These are phyloP conservation scores for Sporisorium reilianum DNA, from an alignment of 1,284 basidiomycete species.

Conservation along the genomic window DNA sequence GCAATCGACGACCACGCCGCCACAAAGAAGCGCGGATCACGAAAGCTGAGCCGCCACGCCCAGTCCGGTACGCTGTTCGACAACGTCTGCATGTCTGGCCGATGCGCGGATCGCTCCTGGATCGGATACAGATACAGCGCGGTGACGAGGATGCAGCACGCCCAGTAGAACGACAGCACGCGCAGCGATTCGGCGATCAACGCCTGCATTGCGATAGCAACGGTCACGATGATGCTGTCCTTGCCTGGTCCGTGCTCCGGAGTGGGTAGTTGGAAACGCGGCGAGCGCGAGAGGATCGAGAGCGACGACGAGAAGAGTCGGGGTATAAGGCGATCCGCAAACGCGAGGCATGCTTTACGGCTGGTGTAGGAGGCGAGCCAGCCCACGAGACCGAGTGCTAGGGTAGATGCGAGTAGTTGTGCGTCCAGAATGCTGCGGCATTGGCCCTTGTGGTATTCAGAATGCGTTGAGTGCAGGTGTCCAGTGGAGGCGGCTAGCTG, in stretches of 20 bases:
- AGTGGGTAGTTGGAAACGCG: conserved; percentile 21
- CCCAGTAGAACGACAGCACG: conserved; percentile 47
- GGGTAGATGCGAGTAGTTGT: conserved; percentile 32
- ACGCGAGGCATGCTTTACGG: conserved; percentile 38
- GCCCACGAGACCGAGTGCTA: conserved; percentile 36
- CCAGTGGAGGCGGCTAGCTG: background rate
- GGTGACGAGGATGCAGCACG: conserved; percentile 47
- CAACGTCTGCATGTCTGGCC: background rate
- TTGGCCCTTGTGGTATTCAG: conserved; percentile 29
- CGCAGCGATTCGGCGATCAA: conserved; percentile 39
- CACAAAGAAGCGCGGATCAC: conserved; percentile 47
- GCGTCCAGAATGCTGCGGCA: conserved; percentile 39
- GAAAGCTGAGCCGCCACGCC: conserved; percentile 45
- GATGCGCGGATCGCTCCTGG: conserved; percentile 30
- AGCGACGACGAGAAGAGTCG: conserved; percentile 27
- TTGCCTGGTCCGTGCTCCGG: conserved; percentile 16
- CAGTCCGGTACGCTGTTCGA: conserved; percentile 24
- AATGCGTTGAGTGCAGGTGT: conserved; percentile 10
- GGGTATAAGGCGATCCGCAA: conserved; percentile 46
- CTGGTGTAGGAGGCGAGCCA: conserved; percentile 47
- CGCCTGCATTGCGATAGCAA: conserved; percentile 42
- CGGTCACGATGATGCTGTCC: conserved; percentile 29
- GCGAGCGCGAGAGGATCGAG: conserved; percentile 24
- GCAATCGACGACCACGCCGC: conserved; percentile 46
- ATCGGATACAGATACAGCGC: conserved; percentile 46